phyloP scores from a whole-genome alignment of 202 grass and related monocot genomes.

The Schoenoplectus tabernaemontani region DNA sequence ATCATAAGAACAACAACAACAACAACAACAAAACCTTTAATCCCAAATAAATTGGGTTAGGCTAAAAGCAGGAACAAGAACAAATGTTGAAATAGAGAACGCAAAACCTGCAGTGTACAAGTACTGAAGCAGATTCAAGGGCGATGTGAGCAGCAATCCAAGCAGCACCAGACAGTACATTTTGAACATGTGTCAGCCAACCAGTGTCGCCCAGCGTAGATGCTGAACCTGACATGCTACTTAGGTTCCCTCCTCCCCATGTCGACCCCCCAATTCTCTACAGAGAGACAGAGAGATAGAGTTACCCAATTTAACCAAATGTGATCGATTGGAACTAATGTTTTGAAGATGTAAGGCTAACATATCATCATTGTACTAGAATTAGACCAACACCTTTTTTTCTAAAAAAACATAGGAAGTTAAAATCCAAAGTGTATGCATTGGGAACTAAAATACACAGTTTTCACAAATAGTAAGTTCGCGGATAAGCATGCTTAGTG shows the following conservation, averaged over 20 bases:
- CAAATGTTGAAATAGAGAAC: conserved; percentile 3
- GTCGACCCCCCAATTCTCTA: conserved; percentile 91
- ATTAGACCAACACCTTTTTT: not conserved
- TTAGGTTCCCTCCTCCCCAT: conserved; percentile 91
- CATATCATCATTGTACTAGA: not conserved
- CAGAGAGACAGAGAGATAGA: conserved; percentile 22
- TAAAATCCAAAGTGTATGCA: not conserved
- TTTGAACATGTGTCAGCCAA: conserved; percentile 96
- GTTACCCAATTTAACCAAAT: not conserved
- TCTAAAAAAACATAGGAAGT: not conserved
- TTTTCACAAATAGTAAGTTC: not conserved
- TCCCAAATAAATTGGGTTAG: too few species aligned
- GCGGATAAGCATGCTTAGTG: too few species aligned
- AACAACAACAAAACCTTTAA: too few species aligned
- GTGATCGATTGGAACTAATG: not conserved
- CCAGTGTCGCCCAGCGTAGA: conserved; percentile 67
- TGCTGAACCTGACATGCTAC: conserved; percentile 94
- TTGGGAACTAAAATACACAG: not conserved
- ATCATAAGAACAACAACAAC: too few species aligned
- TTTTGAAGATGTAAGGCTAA: not conserved
- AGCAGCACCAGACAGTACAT: conserved; percentile 80
- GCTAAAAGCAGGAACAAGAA: too few species aligned
- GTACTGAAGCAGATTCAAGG: conserved; percentile 79
- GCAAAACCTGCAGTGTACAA: conserved; percentile 91
- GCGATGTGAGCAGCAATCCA: conserved; percentile 92